phyloP scores from a whole-genome alignment of 345 rosid species.

The Ailanthus altissimus region DNA sequence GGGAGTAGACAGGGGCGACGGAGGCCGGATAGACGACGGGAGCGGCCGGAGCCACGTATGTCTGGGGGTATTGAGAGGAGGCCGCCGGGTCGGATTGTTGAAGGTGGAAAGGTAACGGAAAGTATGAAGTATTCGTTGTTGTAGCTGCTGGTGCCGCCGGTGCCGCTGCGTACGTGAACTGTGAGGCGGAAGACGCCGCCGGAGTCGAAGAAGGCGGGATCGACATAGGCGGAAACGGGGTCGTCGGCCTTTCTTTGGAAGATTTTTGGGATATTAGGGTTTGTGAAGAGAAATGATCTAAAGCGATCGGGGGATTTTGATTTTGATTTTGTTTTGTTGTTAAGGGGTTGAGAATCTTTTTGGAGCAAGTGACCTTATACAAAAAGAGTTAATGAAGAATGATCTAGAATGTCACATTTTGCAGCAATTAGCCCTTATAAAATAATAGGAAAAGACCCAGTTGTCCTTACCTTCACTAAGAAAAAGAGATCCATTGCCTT shows the following conservation, averaged over 20 bases:
- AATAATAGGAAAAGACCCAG: neutral
- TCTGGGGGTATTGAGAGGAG: conserved; percentile 25
- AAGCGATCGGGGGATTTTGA: neutral
- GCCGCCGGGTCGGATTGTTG: conserved; percentile 33
- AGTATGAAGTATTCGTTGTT: conserved; percentile 36
- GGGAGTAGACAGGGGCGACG: conserved; percentile 55
- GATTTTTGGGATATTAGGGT: conserved; percentile 12
- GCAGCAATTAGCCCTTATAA: neutral
- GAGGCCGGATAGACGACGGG: conserved; percentile 48
- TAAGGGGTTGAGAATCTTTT: neutral
- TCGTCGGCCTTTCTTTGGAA: neutral
- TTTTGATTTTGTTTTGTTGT: neutral
- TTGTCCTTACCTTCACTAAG: neutral
- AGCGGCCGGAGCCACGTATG: conserved; percentile 40
- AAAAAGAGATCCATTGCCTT: no score
- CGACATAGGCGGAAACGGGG: conserved; percentile 33
- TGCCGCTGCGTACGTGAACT: conserved; percentile 41
- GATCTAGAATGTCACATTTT: neutral
- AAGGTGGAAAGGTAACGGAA: conserved; percentile 50
- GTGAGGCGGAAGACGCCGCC: conserved; percentile 39
- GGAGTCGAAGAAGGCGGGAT: conserved; percentile 36
- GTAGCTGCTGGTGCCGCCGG: conserved; percentile 18
- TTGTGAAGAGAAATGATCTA: neutral
- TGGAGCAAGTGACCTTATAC: neutral
- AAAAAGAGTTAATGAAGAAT: neutral